Base-by-base conservation (phyloP, 2,329 filamentous ascomycete genomes). In the Hypoxylon sp. region DNA sequence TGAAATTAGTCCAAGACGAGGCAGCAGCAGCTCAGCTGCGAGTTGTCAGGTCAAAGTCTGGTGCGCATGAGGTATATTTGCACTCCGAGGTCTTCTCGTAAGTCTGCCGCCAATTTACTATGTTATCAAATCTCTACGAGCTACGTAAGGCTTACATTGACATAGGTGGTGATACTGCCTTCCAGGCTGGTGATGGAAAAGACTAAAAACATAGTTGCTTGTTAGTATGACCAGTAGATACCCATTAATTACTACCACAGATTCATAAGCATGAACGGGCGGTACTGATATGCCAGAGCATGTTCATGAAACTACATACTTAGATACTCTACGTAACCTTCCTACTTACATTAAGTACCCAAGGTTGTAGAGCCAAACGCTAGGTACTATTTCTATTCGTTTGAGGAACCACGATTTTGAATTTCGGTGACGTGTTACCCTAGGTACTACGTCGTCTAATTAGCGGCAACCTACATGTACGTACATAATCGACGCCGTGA, bases 21-120 rank as follows among this genome's bases (percentile, higher is more conserved):
- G 74, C 74, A 26, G 73, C 73, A 6, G 69, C 63, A 2, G 74
- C 73, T 7, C 73, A 76, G 56, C 6, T 71, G 26, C 65, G 73
- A 26, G 70, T 75, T 22, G 36, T 74, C 12, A 30, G 45, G 9
- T 72, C 68, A 0, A 60, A 64, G 2, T 24, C 67, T 14, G 68
- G 72, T 3, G 72, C 72, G 7, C 59, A 66, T 9, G 74, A 75
- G 54, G 72, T 75, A 12, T 75, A 75, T 45, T 46, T 75, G 22
- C 71, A 75, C 46, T 71, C 70, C 0, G 73, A 75, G 40, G 28
- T 71, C 26, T 74, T 76, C 53, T 71, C 70, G 72, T 73, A 64
- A 73, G 72, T 69, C 42, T n/a, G 2, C 33, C n/a, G 33, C 30
- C 14, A 36, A 24, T 48, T 49, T 11, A 28, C n/a, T 4, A 16